A percentile compares a stretch with the other conserved stretches of the same genome.
Conservation (phyloP, 768 basidiomycete genomes). For the Myochromella boudieri region DNA sequence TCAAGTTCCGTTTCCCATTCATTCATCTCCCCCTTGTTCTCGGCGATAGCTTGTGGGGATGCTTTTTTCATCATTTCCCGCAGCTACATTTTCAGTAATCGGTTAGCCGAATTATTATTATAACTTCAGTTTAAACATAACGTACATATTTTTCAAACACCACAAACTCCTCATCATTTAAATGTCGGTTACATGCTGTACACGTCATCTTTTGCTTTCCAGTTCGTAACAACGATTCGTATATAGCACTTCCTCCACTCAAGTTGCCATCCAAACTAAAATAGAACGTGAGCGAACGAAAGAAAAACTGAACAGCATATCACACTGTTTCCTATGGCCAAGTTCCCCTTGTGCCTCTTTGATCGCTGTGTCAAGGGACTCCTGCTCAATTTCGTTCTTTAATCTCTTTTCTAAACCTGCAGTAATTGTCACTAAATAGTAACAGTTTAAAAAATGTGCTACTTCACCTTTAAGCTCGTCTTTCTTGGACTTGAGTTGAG, state of each 20-base stretch:
- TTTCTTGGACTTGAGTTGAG: conserved; percentile 60
- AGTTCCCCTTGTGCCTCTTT: conserved; percentile 45
- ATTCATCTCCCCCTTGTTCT: conserved; percentile 44
- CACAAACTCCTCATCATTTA: conserved; percentile 49
- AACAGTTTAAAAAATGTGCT: background rate
- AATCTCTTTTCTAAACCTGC: conserved; percentile 50
- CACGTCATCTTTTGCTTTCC: conserved; percentile 72
- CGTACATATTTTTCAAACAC: conserved; percentile 75
- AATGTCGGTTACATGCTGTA: conserved; percentile 69
- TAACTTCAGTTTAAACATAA: conserved; percentile 27
- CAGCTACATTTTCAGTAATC: conserved; percentile 51
- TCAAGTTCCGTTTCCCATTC: conserved; percentile 63
- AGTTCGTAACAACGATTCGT: conserved; percentile 49
- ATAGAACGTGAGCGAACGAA: background rate
- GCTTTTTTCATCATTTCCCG: conserved; percentile 58
- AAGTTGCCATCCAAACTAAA: conserved; percentile 27
- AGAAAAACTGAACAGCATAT: background rate
- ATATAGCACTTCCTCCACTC: conserved; percentile 40
- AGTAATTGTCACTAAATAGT: background rate
- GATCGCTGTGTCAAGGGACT: conserved; percentile 46
- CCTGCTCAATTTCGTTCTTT: conserved; percentile 33
- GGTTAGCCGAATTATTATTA: background rate
- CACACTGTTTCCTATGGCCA: conserved; percentile 43
- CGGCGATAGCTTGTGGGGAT: conserved; percentile 45
- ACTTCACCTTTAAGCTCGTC: conserved; percentile 62